Evolutionary conservation across 2,329 filamentous ascomycete species (phyloP).

Genomic region (Trichophaea hybrida): DNA sequence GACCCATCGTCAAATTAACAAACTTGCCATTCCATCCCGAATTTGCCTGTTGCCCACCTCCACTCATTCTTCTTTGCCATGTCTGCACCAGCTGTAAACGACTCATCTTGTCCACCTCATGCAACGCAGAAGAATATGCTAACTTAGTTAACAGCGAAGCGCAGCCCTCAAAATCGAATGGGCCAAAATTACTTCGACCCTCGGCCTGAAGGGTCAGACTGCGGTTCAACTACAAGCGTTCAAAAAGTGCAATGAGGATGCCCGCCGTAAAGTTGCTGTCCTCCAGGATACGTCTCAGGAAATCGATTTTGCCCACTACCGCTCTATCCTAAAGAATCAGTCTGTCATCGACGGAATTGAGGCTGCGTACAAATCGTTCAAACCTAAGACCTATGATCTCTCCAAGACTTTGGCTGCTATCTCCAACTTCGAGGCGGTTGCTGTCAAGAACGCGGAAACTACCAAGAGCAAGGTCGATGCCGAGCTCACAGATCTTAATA

Average conservation of each 20-base stretch:
- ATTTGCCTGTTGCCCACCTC: background rate
- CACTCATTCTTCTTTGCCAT: background rate
- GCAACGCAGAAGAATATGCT: background rate
- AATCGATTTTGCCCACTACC: conserved; percentile 91
- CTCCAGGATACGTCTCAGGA: conserved; percentile 72
- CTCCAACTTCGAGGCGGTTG: conserved; percentile 93
- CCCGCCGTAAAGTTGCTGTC: conserved; percentile 76
- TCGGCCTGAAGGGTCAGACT: conserved; percentile 92
- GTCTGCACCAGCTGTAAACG: background rate
- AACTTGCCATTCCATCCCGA: too few relatives aligned
- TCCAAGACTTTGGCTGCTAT: conserved; percentile 92
- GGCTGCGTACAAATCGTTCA: conserved; percentile 82
- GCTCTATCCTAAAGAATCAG: conserved; percentile 84
- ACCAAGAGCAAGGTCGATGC: conserved; percentile 93
- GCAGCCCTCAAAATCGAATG: conserved; percentile 99
- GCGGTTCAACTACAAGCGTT: conserved; percentile 82
- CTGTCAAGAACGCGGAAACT: conserved; percentile 88
- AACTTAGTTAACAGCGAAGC: conserved; percentile 52
- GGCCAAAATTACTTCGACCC: conserved; percentile 83
- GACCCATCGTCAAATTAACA: too few relatives aligned
- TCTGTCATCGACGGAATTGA: conserved; percentile 93
- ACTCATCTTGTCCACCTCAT: background rate
- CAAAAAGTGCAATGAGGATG: conserved; percentile 99
- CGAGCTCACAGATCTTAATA: conserved; percentile 84
- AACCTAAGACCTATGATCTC: conserved; percentile 87